Evolutionary conservation across 2,329 filamentous ascomycete species (phyloP), one percentile per base, ranked within the genome.

Genomic region (Setomelanomma holmii): DNA sequence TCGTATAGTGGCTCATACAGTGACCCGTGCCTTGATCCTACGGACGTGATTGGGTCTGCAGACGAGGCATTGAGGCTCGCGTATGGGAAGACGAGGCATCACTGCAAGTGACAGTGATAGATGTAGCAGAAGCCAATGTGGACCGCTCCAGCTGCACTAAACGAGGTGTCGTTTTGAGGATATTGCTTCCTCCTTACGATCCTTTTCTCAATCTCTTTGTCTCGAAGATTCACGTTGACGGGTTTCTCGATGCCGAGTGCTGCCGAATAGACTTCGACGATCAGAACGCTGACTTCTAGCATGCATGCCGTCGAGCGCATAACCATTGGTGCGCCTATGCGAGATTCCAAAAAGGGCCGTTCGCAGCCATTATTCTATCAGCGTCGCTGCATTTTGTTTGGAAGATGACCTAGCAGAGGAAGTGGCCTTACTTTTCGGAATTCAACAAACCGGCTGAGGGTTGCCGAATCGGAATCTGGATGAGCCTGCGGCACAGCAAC

Each of bases 71-170:
- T 27, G 23, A 30, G 30, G 17, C 6, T 39, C 39, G 22, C 11
- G 39, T 49, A 19, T 8, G 20, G 41, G 8, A 45, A 43, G 49
- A 23, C 36, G 12, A 55, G 49, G 58, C 57, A 61, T 57, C 39
- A 43, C 47, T 57, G 49, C 57, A 47, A 50, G 33, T 40, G 46
- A 53, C 51, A 49, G 55, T 40, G 46, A 53, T 50, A 49, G 55
- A 33, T 60, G 53, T 60, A 52, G 67, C 59, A 53, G 60, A 50
- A 61, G 53, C 55, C 58, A 60, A 40, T 39, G 45, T 48, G 51
- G 44, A 52, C 44, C 52, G 47, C 27, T 58, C 46, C 52, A 55
- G 49, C 50, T 34, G 56, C 55, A 54, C 42, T 23, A 51, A 54
- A 57, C 51, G 22, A 54, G 44, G 22, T 39, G 16, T 44, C 21